Evolutionary conservation across 129 eudicot species (phyloP), one percentile per base, ranked within the genome.

Genomic region (Smallanthus sonchifolius): DNA sequence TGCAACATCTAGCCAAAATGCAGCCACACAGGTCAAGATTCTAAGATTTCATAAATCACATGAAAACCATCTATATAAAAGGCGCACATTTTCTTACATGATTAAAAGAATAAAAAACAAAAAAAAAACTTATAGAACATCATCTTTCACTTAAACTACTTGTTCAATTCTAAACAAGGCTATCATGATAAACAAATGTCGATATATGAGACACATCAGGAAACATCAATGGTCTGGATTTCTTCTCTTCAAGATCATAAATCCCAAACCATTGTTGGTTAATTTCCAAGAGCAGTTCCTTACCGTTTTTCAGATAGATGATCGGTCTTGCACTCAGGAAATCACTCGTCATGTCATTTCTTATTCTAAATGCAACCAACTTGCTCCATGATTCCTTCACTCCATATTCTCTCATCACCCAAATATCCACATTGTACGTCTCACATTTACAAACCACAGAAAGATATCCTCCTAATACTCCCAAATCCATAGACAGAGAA

Each of bases 351-450:
- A 19, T 14, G 10, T 1, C 37, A 43, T 10, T 2, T 10, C n/a
- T 30, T 2, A 32, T 28, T 30, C 39, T 28, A 30, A 42, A 15
- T 15, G 70, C 48, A 47, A 74, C 10, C 71, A 74, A 45, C 71
- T 74, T 74, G 9, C 48, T 74, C 87, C 92, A 84, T 0, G 89
- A 82, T 32, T 82, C 75, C 56, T 65, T 79, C n/a, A 42, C 61
- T 16, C 49, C 77, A 78, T 78, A 78, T 20, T 51, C 51, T 59
- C 49, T 17, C 82, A 78, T 78, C 73, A 78, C 67, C 82, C 77
- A 78, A 43, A 79, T 17, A 49, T 79, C 83, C 72, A 79, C 74
- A 79, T 39, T 0, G 30, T 32, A 51, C 32, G 14, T 69, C 60
- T 44, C 66, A 55, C 57, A 44, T 55, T 44, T 51, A 9, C 78